Conservation (phyloP, 345 rosid species). For the Physaria fendleri region DNA sequence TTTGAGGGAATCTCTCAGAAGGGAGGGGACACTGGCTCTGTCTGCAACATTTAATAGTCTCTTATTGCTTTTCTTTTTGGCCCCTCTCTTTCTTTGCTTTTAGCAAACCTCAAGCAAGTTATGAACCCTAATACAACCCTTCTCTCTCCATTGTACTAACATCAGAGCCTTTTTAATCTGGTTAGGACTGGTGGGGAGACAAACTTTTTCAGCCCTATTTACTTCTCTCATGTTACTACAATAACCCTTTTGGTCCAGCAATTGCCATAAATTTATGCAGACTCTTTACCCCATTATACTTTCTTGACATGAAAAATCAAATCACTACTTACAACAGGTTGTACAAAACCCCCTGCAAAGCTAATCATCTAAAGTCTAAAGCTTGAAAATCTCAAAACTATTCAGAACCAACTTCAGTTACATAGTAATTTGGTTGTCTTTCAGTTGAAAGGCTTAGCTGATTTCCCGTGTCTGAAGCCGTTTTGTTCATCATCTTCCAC, state of each 20-base stretch:
- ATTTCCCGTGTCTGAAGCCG: not conserved
- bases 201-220: slow-evolving; percentile 11
- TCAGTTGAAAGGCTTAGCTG: slow-evolving; percentile 3
- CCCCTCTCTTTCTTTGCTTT: slow-evolving; percentile 15
- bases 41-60: slow-evolving; percentile 27
- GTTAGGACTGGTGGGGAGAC: slow-evolving; percentile 8
- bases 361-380: not conserved
- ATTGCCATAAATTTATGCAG: slow-evolving; percentile 16
- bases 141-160: slow-evolving; percentile 18
- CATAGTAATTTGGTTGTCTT: not conserved
- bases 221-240: slow-evolving; percentile 9
- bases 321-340: not conserved
- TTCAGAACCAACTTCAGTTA: slow-evolving; percentile 1
- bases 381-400: not conserved
- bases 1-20: slow-evolving; percentile 30
- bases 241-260: slow-evolving; percentile 18
- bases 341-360: not conserved
- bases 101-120: slow-evolving; percentile 21
- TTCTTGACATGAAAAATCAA: not conserved
- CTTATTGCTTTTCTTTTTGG: slow-evolving; percentile 4
- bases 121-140: slow-evolving; percentile 16
- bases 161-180: not conserved
- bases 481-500: slow-evolving; percentile 44
- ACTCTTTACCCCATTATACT: slow-evolving; percentile 8
- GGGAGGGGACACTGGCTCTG: slow-evolving; percentile 30